These are phyloP conservation scores for Harrya chromipes DNA, from an alignment of 768 basidiomycete species.

Conservation along the genomic window DNA sequence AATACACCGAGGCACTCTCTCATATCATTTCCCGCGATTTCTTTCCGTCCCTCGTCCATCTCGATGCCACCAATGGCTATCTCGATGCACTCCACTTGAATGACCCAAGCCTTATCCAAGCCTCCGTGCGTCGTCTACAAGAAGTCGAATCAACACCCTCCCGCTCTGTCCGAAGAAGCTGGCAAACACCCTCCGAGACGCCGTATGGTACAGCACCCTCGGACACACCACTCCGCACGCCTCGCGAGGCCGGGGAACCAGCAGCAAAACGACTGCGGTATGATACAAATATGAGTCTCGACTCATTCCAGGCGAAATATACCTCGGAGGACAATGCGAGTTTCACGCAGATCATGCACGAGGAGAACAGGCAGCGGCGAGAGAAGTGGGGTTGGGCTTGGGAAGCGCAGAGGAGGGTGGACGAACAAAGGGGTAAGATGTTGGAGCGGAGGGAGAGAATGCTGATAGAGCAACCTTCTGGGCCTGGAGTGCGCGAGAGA, in stretches of 20 bases:
- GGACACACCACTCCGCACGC: constrained; percentile 63
- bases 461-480: constrained; percentile 64
- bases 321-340: constrained; percentile 98
- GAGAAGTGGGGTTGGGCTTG: constrained; percentile 92
- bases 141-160: constrained; percentile 55
- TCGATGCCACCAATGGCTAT: constrained; percentile 86
- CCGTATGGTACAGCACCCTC: constrained; percentile 57
- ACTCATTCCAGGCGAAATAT: constrained; percentile 85
- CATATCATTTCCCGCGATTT: constrained; percentile 96
- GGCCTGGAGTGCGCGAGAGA: constrained; percentile 64
- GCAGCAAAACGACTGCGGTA: constrained; percentile 56
- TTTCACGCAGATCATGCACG: constrained; percentile 87
- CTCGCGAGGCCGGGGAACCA: constrained; percentile 40
- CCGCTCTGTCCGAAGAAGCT: constrained; percentile 28
- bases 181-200: constrained; percentile 57
- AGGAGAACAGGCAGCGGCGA: constrained; percentile 80
- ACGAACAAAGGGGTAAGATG: constrained; percentile 61
- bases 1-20: constrained; percentile 87
- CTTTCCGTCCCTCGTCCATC: constrained; percentile 89
- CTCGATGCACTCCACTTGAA: constrained; percentile 74
- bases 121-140: constrained; percentile 72
- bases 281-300: constrained; percentile 64
- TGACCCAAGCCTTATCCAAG: constrained; percentile 73
- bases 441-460: constrained; percentile 65
- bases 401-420: constrained; percentile 84